A percentile compares a stretch with the other conserved stretches of the same genome.
Conservation (phyloP, 805 yeast species). For the Myxozyma neglecta region DNA sequence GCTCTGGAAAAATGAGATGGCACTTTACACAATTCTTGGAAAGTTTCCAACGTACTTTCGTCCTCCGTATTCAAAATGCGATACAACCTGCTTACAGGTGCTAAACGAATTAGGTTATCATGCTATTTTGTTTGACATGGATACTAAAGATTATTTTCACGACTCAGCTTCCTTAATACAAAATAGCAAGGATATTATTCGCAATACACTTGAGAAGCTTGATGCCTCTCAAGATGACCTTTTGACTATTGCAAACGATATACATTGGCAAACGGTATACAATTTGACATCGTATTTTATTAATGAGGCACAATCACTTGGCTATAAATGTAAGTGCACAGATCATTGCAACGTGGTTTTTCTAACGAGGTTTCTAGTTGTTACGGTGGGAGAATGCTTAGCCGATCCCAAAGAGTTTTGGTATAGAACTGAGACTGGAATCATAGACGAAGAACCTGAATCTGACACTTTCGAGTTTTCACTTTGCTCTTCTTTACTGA, state of each 20-base stretch:
- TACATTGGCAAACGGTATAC: constrained; percentile 25
- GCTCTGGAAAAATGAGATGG: constrained; percentile 24
- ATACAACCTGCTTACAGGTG: constrained; percentile 9
- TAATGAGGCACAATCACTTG: constrained; percentile 1
- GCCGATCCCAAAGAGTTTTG: constrained; percentile 21
- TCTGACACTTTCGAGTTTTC: too few species aligned
- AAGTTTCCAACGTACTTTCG: constrained; percentile 23
- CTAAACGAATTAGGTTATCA: constrained; percentile 22
- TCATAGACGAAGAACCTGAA: too few species aligned
- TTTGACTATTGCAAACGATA: constrained; percentile 19
- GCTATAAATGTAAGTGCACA: background rate
- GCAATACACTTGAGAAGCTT: background rate
- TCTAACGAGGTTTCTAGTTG: constrained; percentile 5
- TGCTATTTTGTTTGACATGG: constrained; percentile 21
- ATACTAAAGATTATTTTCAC: constrained; percentile 24
- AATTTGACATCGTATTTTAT: constrained; percentile 18
- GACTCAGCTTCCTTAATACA: constrained; percentile 4
- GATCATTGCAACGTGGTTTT: background rate
- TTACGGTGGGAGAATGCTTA: constrained; percentile 28
- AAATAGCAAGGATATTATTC: constrained; percentile 16
- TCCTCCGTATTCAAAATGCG: constrained; percentile 23
- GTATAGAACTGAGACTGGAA: constrained; percentile 11
- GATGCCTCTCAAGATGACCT: constrained; percentile 1
- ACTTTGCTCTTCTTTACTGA: too few species aligned
- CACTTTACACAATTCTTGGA: constrained; percentile 20